These are phyloP conservation scores for Podospora fimiseda DNA, from an alignment of 495 filamentous ascomycete genomes.

Conservation along the genomic window DNA sequence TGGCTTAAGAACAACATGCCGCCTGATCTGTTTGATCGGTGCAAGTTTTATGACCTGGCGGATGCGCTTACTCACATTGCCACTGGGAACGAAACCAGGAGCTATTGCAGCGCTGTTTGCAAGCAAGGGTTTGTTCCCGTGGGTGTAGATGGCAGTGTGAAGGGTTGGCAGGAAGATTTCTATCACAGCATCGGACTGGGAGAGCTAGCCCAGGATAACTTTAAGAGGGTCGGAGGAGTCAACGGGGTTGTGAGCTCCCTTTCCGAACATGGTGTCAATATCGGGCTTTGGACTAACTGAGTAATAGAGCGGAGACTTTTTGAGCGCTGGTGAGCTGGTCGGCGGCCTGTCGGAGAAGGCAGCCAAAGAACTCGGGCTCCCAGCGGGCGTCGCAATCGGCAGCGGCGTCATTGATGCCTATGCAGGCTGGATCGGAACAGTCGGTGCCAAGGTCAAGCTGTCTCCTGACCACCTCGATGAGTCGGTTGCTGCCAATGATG, in stretches of 20 bases:
- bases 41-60: slow-evolving; percentile 92
- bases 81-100: slow-evolving; percentile 86
- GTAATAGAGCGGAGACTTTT: slow-evolving; percentile 74
- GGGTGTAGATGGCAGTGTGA: slow-evolving; percentile 92
- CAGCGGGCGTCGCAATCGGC: slow-evolving; percentile 81
- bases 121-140: slow-evolving; percentile 95
- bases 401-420: slow-evolving; percentile 98
- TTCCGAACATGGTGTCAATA: slow-evolving; percentile 10
- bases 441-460: slow-evolving; percentile 86
- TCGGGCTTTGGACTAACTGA: slow-evolving; percentile 12
- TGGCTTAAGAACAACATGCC: slow-evolving; percentile 99
- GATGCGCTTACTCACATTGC: slow-evolving; percentile 95
- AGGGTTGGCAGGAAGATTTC: slow-evolving; percentile 97
- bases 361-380: slow-evolving; percentile 75
- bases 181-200: slow-evolving; percentile 72
- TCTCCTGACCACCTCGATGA: slow-evolving; percentile 53
- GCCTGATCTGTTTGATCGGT: slow-evolving; percentile 76
- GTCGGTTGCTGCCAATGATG: slow-evolving; percentile 62
- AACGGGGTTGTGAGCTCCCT: slow-evolving; percentile 77
- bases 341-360: slow-evolving; percentile 80
- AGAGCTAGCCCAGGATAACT: slow-evolving; percentile 78
- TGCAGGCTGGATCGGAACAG: slow-evolving; percentile 96
- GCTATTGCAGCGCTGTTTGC: slow-evolving; percentile 89
- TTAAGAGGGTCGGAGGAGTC: slow-evolving; percentile 87
- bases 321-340: slow-evolving; percentile 84